These are phyloP conservation scores for Mercurialis annua DNA, from an alignment of 345 rosid genomes.

Conservation along the genomic window DNA sequence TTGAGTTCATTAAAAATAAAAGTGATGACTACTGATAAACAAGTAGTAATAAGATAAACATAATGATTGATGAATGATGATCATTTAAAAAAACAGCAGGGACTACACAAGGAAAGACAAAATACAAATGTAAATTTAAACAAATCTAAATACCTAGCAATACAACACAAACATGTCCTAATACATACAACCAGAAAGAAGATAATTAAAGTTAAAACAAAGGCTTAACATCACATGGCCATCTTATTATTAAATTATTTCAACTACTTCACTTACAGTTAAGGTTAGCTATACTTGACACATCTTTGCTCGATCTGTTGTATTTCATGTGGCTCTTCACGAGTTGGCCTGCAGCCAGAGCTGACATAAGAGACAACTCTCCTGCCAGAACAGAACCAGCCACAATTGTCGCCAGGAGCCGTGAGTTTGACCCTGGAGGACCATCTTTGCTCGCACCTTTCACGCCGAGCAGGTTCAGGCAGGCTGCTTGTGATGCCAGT, in stretches of 20 bases:
- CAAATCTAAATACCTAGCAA: too few species aligned
- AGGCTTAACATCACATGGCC: too few species aligned
- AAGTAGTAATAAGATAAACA: too few species aligned
- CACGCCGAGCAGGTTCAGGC: conserved; percentile 6
- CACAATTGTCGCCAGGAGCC: conserved; percentile 8
- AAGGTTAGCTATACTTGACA: neutral
- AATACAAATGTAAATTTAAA: too few species aligned
- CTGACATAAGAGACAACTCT: conserved; percentile 10
- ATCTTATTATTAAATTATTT: too few species aligned
- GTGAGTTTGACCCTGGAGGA: conserved; percentile 6
- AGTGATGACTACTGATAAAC: too few species aligned
- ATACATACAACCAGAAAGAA: too few species aligned
- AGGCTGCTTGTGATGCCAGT: conserved; percentile 7
- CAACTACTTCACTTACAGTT: neutral
- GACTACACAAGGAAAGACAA: neutral
- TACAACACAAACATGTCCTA: too few species aligned
- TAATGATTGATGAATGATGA: too few species aligned
- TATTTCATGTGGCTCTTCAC: conserved; percentile 9
- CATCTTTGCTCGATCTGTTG: conserved; percentile 9
- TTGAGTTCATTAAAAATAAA: too few species aligned
- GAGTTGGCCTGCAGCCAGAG: conserved; percentile 6
- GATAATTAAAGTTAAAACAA: too few species aligned
- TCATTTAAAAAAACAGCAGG: too few species aligned
- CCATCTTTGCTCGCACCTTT: conserved; percentile 7
- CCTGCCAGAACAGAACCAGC: conserved; percentile 11